A percentile compares a stretch with the other conserved stretches of the same genome.
Conservation (phyloP, 176 grass and related monocot genomes). For the Avena atlantica region DNA sequence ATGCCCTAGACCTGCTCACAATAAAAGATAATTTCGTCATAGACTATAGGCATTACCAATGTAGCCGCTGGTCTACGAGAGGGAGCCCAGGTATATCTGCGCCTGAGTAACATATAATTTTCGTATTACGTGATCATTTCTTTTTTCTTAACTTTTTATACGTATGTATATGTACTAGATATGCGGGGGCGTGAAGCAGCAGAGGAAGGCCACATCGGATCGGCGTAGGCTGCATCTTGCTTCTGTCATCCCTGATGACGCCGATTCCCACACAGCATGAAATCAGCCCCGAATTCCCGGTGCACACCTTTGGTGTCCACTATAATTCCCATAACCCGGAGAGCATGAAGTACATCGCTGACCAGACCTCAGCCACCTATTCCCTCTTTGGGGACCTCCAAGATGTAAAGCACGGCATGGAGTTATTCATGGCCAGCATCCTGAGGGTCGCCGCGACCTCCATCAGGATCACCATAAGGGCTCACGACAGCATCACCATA, state of each 20-base stretch:
- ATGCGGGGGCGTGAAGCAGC: background rate
- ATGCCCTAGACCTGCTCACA: background rate
- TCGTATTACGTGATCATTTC: too few relatives aligned
- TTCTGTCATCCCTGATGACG: too few relatives aligned
- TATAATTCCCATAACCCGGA: too few relatives aligned
- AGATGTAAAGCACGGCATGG: background rate
- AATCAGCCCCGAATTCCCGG: background rate
- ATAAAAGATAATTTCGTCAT: too few relatives aligned
- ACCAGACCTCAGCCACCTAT: slow-evolving; percentile 4
- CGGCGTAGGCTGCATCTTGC: background rate
- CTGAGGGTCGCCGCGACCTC: slow-evolving; percentile 35
- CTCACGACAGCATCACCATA: slow-evolving; percentile 27
- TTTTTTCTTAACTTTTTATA: too few relatives aligned
- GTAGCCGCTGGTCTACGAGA: background rate
- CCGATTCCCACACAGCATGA: too few relatives aligned
- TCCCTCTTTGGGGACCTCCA: slow-evolving; percentile 24
- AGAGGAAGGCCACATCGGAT: background rate
- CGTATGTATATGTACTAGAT: background rate
- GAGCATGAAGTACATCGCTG: background rate
- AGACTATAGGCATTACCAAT: too few relatives aligned
- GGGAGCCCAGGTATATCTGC: background rate
- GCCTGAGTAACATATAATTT: too few relatives aligned
- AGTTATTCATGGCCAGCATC: slow-evolving; percentile 41
- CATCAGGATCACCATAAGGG: slow-evolving; percentile 3
- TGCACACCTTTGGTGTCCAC: background rate